Evolutionary conservation across 2,329 filamentous ascomycete genomes (phyloP).

Genomic region (Curvularia spicifera): DNA sequence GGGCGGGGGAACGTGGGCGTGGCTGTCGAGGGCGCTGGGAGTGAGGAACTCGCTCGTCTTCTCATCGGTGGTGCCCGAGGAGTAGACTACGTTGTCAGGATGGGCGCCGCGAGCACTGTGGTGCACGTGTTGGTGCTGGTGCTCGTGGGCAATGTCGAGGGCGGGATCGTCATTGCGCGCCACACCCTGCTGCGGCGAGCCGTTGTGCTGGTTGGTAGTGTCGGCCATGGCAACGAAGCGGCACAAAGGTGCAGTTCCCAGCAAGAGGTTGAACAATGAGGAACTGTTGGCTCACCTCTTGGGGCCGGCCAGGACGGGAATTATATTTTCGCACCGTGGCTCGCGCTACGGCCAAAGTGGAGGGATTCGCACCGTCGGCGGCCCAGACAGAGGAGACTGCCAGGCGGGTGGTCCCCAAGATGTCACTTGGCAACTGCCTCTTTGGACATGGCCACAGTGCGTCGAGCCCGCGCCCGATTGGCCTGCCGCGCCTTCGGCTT

Average conservation of each 20-base stretch:
- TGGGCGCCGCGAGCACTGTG: conserved; percentile 43
- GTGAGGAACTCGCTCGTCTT: conserved; percentile 39
- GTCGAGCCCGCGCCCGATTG: conserved; percentile 30
- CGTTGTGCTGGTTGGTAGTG: conserved; percentile 40
- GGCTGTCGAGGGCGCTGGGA: conserved; percentile 50
- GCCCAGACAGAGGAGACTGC: conserved; percentile 34
- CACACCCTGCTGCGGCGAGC: conserved; percentile 44
- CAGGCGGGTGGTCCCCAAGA: conserved; percentile 25
- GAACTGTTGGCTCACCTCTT: conserved; percentile 30
- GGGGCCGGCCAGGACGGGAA: conserved; percentile 28
- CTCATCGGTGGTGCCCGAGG: conserved; percentile 47
- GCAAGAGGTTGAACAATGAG: conserved; percentile 30
- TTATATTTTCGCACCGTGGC: conserved; percentile 44
- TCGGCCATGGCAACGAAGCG: conserved; percentile 42
- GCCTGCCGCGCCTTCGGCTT: conserved; percentile 43
- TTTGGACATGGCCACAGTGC: conserved; percentile 36
- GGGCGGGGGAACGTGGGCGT: conserved; percentile 26
- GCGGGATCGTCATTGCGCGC: conserved; percentile 46
- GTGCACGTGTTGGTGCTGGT: conserved; percentile 49
- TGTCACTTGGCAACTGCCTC: conserved; percentile 46
- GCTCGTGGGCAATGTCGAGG: conserved; percentile 47
- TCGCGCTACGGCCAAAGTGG: conserved; percentile 38
- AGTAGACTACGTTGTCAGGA: conserved; percentile 44
- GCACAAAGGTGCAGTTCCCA: conserved; percentile 41
- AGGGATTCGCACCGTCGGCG: conserved; percentile 32